Base-by-base conservation (phyloP, 2,329 filamentous ascomycete genomes). In the Phialemoniopsis sp. region DNA sequence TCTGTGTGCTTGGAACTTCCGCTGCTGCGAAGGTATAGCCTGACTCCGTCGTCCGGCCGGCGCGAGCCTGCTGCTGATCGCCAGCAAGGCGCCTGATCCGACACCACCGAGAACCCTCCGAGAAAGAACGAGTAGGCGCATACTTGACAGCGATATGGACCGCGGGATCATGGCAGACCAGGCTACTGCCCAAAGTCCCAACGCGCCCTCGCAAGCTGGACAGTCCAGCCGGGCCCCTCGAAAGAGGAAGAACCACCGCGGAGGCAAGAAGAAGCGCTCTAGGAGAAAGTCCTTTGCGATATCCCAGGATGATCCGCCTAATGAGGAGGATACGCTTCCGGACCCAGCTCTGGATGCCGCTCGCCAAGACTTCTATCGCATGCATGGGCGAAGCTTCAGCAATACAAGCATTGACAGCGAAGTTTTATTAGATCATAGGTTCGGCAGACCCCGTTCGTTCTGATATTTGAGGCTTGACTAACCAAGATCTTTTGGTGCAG, bases 341-440 rank as follows among this genome's bases (percentile, higher is more conserved):
- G 52, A 56, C 28, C 46, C 58, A 13, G 48, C 42, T n/a, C 47
- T 47, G 31, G 40, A 47, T 5, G 31, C 46, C 43, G 51, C 55
- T 35, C 41, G 60, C 41, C 57, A 67, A 43, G 66, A 62, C 34
- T 72, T 79, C 56, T 78, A 78, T 55, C 59, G 67, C 48, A 57
- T 73, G 42, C 62, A 67, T 37, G 56, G 68, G 8, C 63, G 67
- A 33, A 88, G 86, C 56, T 57, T 82, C 46, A 97, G 91, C 65
- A 82, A 76, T 52, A 89, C 87, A 1, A 97, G 91, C 60, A 68
- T 97, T 46, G 91, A 96, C 50, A 96, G 89, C 59, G 85, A 95
- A 57, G 83, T 80, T 8, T 67, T 97, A 49, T 68, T 97, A 14
- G 91, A 97, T 62, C 91, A 97, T 62, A 79, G 89, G 81, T 86